Evolutionary conservation across 306 rosid species (phyloP), one percentile per base, ranked within the genome.

Genomic region (Vigna unguiculata): DNA sequence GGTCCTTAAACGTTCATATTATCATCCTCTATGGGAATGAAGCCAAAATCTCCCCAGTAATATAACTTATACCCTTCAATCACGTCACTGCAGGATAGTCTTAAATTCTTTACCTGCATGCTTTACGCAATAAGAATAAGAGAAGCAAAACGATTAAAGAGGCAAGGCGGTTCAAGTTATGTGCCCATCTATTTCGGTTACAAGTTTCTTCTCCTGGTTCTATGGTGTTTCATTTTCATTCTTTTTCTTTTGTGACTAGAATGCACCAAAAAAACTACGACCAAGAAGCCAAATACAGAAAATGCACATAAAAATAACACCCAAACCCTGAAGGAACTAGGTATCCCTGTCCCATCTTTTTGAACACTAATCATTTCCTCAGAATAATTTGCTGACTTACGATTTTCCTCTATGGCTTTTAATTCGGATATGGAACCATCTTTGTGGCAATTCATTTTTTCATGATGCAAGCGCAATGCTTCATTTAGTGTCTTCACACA

Each of bases 281-380:
- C 82, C 82, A 89, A 77, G 86, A 93, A 93, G 78, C 90, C 89
- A 48, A 88, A 69, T 43, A 88, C 97, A 59, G 92, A 91, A 71
- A 87, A 58, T 38, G 62, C 91, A 96, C 98, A 93, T 25, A 91
- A 59, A 78, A 84, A 74, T 38, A 93, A 57, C 45, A 88, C 84
- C 97, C 97, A 93, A 69, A 87, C 87, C 82, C 89, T 83, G 79
- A 91, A 84, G 69, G 96, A 86, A 77, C 82, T 80, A 51, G 93
- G 84, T 83, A 76, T 77, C 74, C 87, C 88, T 74, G 55, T 22
- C 69, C 61, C 73, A 32, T 93, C 97, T 65, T 45, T 83, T 70
- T 15, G 57, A 2, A 75, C 72, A 55, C 71, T 55, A 1, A 75
- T 81, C 12, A 30, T 49, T 69, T 85, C 81, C n/a, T 64, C 49